These are phyloP conservation scores for Anthoceros angustus DNA, from an alignment of 225 moss, liverwort and hornwort species.

Conservation along the genomic window DNA sequence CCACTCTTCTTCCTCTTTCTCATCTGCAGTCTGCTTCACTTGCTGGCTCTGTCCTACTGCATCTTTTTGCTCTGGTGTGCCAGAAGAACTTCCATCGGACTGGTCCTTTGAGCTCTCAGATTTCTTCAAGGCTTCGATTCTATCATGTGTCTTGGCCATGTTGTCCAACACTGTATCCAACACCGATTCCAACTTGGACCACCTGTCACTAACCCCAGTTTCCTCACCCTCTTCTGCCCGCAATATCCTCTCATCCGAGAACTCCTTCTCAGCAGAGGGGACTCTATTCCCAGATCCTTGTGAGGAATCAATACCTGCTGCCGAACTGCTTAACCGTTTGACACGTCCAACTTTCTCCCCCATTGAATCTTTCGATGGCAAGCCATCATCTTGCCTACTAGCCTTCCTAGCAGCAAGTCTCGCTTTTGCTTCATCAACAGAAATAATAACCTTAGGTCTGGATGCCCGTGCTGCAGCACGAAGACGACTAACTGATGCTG, in stretches of 20 bases:
- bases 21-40: conserved; percentile 14
- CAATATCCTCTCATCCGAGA: no score
- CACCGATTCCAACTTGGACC: no score
- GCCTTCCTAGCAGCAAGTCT: conserved; percentile 84
- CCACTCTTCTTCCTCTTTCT: conserved; percentile 77
- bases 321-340: no score
- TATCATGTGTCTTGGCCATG: no score
- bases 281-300: no score
- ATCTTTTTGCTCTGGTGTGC: neutral
- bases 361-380: no score
- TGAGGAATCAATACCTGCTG: neutral
- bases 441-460: conserved; percentile 72
- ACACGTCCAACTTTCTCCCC: no score
- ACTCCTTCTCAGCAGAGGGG: no score
- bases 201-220: no score
- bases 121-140: neutral
- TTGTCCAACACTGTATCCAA: no score
- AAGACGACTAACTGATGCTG: neutral
- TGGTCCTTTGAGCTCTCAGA: neutral
- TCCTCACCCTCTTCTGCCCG: no score
- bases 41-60: neutral
- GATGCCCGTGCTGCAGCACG: conserved; percentile 23
- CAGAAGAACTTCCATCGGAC: neutral
- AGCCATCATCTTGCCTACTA: conserved; percentile 5
- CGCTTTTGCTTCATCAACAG: conserved; percentile 86